Evolutionary conservation across 108 stramenopile species (phyloP).

Genomic region (Craspedostauros australis): DNA sequence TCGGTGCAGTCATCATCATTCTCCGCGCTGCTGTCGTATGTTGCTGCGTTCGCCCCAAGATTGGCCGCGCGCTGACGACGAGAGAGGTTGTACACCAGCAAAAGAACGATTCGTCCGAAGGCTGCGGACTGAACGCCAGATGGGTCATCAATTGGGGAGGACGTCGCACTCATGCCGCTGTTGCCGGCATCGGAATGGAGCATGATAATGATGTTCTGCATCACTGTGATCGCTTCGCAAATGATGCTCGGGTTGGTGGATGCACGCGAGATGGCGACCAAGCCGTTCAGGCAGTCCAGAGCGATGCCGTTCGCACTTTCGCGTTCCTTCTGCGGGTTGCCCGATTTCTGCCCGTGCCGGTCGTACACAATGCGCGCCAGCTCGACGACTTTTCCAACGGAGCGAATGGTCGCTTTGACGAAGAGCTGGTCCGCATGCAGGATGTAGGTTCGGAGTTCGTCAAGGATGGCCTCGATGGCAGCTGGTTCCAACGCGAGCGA

Average conservation of each 20-base stretch:
- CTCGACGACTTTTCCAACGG: conserved; percentile 85
- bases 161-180: conserved; percentile 1
- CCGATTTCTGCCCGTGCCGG: conserved; percentile 48
- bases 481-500: conserved; percentile 74
- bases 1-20: conserved; percentile 29
- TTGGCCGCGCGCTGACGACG: conserved; percentile 1
- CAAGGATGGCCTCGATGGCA: conserved; percentile 80
- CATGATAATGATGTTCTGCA: conserved; percentile 84
- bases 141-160: conserved; percentile 56
- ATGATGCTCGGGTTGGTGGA: conserved; percentile 70
- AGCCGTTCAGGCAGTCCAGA: conserved; percentile 78
- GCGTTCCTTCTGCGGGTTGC: conserved; percentile 29
- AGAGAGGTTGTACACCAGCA: conserved; percentile 53
- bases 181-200: conserved; percentile 31
- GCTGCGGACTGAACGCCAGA: conserved; percentile 50
- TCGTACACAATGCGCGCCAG: conserved; percentile 73
- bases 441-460: conserved; percentile 91
- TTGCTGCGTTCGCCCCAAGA: conserved; percentile 1
- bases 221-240: conserved; percentile 83
- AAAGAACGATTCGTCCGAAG: conserved; percentile 56
- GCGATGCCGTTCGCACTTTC: conserved; percentile 65
- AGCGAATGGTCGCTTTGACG: conserved; percentile 81
- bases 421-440: conserved; percentile 86
- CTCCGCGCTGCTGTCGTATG: conserved; percentile 10
- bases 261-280: conserved; percentile 74